These are phyloP conservation scores for Sarocladium oryzae DNA, from an alignment of 2,329 filamentous ascomycete species.

Conservation along the genomic window DNA sequence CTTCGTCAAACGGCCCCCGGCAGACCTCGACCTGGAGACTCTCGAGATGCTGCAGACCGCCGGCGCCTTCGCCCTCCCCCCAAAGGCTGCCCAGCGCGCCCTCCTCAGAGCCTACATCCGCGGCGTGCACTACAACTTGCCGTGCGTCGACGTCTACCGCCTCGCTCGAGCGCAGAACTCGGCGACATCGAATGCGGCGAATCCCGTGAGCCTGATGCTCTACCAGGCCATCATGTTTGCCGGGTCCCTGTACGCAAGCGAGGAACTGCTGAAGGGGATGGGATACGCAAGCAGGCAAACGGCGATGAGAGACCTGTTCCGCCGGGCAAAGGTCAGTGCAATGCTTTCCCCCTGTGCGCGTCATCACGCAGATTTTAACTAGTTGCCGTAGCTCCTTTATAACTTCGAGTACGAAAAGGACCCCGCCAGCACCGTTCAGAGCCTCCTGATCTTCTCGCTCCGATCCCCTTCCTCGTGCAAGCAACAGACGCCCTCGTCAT, in stretches of 20 bases:
- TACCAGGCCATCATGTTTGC: constrained; percentile 6
- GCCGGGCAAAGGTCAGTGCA: not conserved
- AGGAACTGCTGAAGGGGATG: not conserved
- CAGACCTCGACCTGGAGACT: not conserved
- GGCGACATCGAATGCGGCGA: no score
- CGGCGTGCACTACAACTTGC: not conserved
- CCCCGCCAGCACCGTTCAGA: not conserved
- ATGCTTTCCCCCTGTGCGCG: not conserved
- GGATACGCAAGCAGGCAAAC: not conserved
- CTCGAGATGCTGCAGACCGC: not conserved
- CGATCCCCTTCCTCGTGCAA: not conserved
- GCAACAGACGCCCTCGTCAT: not conserved
- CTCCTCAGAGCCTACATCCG: not conserved
- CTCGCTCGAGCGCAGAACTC: not conserved
- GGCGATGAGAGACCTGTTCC: not conserved
- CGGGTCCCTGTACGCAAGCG: not conserved
- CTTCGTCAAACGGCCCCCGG: not conserved
- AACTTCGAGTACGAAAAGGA: constrained; percentile 2
- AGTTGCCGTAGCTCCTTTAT: not conserved
- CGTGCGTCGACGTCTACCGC: not conserved
- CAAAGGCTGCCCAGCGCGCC: not conserved
- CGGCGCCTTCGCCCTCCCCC: not conserved
- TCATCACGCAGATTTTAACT: not conserved
- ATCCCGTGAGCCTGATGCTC: not conserved
- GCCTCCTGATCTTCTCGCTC: not conserved